Evolutionary conservation across 1,284 basidiomycete species (phyloP), one percentile per base, ranked within the genome.

Genomic region (Austropuccinia psidii): DNA sequence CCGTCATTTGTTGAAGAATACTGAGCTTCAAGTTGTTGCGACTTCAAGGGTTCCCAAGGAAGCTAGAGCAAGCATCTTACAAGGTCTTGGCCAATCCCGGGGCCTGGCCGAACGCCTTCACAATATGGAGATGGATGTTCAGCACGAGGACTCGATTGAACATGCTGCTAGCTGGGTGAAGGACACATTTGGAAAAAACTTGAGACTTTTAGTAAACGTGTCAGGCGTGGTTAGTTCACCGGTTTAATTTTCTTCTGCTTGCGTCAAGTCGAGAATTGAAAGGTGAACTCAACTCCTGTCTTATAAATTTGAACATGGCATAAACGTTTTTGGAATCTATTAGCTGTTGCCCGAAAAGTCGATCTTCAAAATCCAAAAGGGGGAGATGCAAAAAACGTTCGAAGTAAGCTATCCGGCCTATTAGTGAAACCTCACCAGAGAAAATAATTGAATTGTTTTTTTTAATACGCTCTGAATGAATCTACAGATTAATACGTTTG

Each of bases 191-290:
- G 79, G 79, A 11, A 35, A 76, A 4, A 75, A 76, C 60, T 75
- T 80, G 19, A 75, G 77, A 17, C 75, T 78, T 24, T 75, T 80
- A 9, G 77, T 78, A 76, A 80, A 80, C 74, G 77, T 80, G 61
- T 77, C 78, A 37, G 79, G 79, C 15, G 75, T 79, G 27, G 75
- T 77, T 58, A 77, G 76, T 62, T 29, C 13, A 35, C 24, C 49
- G 21, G 3, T 0, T n/a, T 29, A 6, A 1, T 8, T 58, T 8
- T 31, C 37, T 33, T 19, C 33, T 31, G 33, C 5, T 33, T 57
- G 24, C 2, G n/a, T 24, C 4, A 6, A 58, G 3, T 7, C 15
- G 27, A 2, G 33, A 41, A 39, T 6, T 15, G 27, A 60, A 60
- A 39, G 33, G 1, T 24, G 11, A 17, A 8, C n/a, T 3, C 8